Evolutionary conservation across 306 rosid species (phyloP), one percentile per base, ranked within the genome.

Genomic region (Trifolium fragiferum): DNA sequence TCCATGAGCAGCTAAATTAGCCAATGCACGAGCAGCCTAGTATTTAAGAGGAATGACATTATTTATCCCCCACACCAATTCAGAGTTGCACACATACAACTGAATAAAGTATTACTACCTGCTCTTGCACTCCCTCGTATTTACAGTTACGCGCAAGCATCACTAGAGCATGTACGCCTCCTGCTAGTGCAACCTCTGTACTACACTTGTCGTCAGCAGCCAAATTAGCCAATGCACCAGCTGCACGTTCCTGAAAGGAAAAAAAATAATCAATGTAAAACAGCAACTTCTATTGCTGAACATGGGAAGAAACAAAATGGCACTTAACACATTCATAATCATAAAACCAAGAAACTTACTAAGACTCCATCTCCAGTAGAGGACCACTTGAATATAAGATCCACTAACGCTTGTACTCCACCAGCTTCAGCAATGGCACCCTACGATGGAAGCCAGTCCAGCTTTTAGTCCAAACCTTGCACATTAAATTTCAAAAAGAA

Each of bases 181-280:
- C 99, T 40, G 98, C 97, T 78, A 84, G 53, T 11, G 99, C 99
- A 82, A 95, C 99, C 80, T 95, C 96, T 40, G 96, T 95, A 79
- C 99, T 95, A 83, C 99, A 95, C 85, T 92, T 90, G 83, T 95
- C 99, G 83, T 95, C 99, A 65, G 99, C 99, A 41, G 99, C 99
- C 87, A 95, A 90, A 87, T 95, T 95, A 21, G 99, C 99, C 79
- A 95, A 83, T 75, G 99, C 99, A 85, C 98, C 99, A 75, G 99
- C 99, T 13, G 99, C 99, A 47, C 99, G 99, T 79, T 95, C 99
- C 98, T 95, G 85, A 65, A 82, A 75, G 9, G 63, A 12, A 65
- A 62, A 62, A 43, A 81, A 43, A 77, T 66, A 13, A 46, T 73
- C 74, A 71, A 62, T 69, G 33, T 55, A 51, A 18, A 76, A 78